Conservation (phyloP, 139 green algal species). For the Chlamydomonas schloesseri region DNA sequence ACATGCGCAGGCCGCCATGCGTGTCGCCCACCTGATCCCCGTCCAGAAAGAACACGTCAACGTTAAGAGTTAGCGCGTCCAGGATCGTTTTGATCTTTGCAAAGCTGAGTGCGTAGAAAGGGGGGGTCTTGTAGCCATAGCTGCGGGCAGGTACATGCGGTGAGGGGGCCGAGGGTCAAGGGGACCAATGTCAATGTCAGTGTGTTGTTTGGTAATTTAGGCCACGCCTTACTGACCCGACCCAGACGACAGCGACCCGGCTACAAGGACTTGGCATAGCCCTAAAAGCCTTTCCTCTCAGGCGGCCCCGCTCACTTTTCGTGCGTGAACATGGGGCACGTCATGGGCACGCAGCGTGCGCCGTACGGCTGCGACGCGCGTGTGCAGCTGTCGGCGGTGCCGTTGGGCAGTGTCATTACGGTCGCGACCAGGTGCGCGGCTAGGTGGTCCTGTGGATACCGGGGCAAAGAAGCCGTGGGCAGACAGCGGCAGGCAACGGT, state of each 20-base stretch:
- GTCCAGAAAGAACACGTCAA: slow-evolving; percentile 5
- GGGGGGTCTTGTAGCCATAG: neutral
- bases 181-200: too few species aligned
- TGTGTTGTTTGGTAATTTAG: too few species aligned
- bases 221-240: too few species aligned
- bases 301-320: neutral
- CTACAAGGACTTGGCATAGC: neutral
- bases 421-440: neutral
- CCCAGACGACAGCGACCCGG: too few species aligned
- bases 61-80: neutral
- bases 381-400: neutral
- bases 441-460: slow-evolving; percentile 1
- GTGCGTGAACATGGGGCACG: neutral
- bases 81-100: slow-evolving; percentile 1
- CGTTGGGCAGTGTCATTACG: neutral
- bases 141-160: neutral
- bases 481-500: too few species aligned
- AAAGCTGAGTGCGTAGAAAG: slow-evolving; percentile 8
- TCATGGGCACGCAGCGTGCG: neutral
- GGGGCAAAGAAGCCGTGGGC: too few species aligned
- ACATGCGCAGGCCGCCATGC: too few species aligned
- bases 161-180: too few species aligned
- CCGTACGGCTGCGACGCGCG: neutral
- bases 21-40: neutral
- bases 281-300: neutral